phyloP scores from a whole-genome alignment of 2,329 filamentous ascomycete species.

The Ophiosphaerella herpotricha region DNA sequence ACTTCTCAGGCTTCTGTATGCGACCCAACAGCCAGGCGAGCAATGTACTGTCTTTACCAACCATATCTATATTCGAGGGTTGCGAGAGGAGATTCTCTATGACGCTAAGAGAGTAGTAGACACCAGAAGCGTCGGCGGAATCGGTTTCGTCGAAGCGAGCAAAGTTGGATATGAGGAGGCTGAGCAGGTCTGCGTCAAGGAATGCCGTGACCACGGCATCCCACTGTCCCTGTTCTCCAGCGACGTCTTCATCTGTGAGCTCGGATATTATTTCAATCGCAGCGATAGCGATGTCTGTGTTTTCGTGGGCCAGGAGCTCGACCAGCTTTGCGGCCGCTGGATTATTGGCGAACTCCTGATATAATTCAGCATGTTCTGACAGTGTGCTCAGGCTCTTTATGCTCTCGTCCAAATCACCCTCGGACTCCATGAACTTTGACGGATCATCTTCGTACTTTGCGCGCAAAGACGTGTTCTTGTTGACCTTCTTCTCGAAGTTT shows the following conservation, averaged over 20 bases:
- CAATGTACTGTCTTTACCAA: conserved; percentile 70
- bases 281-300: conserved; percentile 93
- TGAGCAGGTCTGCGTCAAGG: conserved; percentile 69
- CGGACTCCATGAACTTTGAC: conserved; percentile 78
- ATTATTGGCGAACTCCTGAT: conserved; percentile 76
- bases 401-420: conserved; percentile 87
- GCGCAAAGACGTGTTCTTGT: conserved; percentile 85
- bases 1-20: conserved; percentile 69
- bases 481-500: conserved; percentile 88
- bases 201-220: conserved; percentile 69
- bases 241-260: conserved; percentile 90
- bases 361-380: conserved; percentile 83
- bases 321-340: conserved; percentile 77
- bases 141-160: conserved; percentile 74
- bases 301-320: conserved; percentile 86
- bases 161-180: conserved; percentile 77
- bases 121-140: conserved; percentile 76
- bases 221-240: conserved; percentile 81
- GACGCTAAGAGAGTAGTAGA: conserved; percentile 82
- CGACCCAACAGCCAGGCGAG: conserved; percentile 78
- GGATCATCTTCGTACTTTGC: conserved; percentile 83
- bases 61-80: conserved; percentile 67
- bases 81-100: conserved; percentile 85
- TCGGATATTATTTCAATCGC: conserved; percentile 88
- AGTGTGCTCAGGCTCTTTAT: conserved; percentile 87